Evolutionary conservation across 306 rosid species (phyloP).

Genomic region (Cucurbita moschata): DNA sequence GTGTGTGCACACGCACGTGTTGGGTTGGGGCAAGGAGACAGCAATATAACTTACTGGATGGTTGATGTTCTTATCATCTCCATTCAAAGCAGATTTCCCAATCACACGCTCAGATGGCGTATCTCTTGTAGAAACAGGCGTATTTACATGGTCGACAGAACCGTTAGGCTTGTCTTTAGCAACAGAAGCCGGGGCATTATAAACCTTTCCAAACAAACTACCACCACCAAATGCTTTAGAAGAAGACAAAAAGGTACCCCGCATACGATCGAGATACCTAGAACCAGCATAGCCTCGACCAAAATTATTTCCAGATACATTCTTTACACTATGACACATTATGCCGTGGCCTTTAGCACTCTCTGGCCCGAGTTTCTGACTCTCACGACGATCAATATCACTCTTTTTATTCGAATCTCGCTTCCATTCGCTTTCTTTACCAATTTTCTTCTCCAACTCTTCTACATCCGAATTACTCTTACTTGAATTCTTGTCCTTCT

Average conservation of each 20-base stretch:
- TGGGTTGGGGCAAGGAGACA: not conserved
- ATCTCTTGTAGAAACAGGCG: slow-evolving; percentile 44
- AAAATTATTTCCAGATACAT: slow-evolving; percentile 29
- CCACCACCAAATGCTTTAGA: slow-evolving; percentile 81
- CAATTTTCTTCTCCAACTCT: slow-evolving; percentile 71
- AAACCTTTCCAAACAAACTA: slow-evolving; percentile 63
- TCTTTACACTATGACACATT: slow-evolving; percentile 34
- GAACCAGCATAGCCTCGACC: slow-evolving; percentile 57
- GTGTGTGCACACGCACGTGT: not conserved
- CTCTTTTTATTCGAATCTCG: slow-evolving; percentile 51
- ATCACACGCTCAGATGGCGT: slow-evolving; percentile 42
- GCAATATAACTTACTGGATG: slow-evolving; percentile 53
- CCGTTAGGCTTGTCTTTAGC: slow-evolving; percentile 56
- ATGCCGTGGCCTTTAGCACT: slow-evolving; percentile 35
- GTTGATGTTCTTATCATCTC: slow-evolving; percentile 51
- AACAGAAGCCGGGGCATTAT: slow-evolving; percentile 28
- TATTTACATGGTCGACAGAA: slow-evolving; percentile 52
- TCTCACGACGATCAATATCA: slow-evolving; percentile 53
- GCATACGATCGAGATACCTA: slow-evolving; percentile 84
- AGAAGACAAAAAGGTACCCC: slow-evolving; percentile 77
- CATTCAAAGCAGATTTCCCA: slow-evolving; percentile 38
- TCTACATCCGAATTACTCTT: slow-evolving; percentile 95
- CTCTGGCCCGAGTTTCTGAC: slow-evolving; percentile 47
- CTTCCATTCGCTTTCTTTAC: slow-evolving; percentile 72
- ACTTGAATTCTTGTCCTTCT: slow-evolving; percentile 78